A percentile compares a stretch with the other conserved stretches of the same genome.
Conservation (phyloP, 208 protist genomes). For the Endotrypanum monterogeii region DNA sequence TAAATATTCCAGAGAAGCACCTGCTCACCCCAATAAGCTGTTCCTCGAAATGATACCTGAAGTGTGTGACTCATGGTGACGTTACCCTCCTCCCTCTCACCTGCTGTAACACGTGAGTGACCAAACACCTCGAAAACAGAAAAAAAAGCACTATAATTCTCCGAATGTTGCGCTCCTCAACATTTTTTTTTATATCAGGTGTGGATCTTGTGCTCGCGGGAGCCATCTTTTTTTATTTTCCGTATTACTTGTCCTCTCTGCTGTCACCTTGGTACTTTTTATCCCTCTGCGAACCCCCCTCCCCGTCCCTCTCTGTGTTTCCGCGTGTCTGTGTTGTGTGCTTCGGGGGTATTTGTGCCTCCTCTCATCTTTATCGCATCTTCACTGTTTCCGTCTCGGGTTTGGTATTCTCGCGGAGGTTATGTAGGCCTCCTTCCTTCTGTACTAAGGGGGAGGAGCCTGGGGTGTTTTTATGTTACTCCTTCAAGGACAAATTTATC, state of each 20-base stretch:
- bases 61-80: not conserved
- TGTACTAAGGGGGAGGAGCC: too few species aligned
- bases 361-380: not conserved
- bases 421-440: not conserved
- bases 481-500: not conserved
- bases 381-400: not conserved
- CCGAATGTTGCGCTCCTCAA: too few species aligned
- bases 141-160: too few species aligned
- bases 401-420: not conserved
- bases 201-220: too few species aligned
- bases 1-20: not conserved
- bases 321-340: not conserved
- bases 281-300: not conserved
- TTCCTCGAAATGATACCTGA: not conserved
- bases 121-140: too few species aligned
- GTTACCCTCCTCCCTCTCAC: too few species aligned
- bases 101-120: not conserved
- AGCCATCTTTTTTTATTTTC: not conserved
- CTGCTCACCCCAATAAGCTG: not conserved
- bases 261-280: not conserved
- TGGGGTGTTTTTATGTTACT: not conserved
- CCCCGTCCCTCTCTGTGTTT: not conserved
- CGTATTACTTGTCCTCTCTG: too few species aligned
- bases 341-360: not conserved
- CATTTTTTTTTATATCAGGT: too few species aligned